phyloP scores from a whole-genome alignment of 2,329 filamentous ascomycete species.

The Talaromyces sp. region DNA sequence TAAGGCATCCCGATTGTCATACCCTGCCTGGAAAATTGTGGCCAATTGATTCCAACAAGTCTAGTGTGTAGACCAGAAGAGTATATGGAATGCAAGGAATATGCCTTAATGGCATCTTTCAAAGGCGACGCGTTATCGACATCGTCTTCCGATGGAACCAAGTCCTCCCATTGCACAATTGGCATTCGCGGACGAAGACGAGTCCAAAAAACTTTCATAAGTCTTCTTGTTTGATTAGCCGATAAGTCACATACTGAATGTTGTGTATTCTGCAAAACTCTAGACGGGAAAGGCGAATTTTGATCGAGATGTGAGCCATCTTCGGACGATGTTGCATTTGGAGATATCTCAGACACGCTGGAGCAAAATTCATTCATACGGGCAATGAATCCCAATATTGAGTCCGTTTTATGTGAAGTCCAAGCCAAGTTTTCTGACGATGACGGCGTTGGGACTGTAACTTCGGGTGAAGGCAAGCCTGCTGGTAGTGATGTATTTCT shows the following conservation, averaged over 20 bases:
- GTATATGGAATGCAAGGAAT: conserved; percentile 20
- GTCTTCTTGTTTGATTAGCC: neutral
- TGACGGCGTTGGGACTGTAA: neutral
- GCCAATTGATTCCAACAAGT: conserved; percentile 20
- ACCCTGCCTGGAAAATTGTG: conserved; percentile 6
- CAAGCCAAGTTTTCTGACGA: neutral
- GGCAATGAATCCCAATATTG: conserved; percentile 18
- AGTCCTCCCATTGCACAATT: conserved; percentile 10
- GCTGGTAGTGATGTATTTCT: neutral
- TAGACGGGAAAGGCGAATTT: neutral
- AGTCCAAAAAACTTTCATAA: conserved; percentile 17
- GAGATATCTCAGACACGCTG: conserved; percentile 8
- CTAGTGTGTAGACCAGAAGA: conserved; percentile 19
- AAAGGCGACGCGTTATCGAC: conserved; percentile 3
- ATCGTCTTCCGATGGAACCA: neutral
- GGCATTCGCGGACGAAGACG: conserved; percentile 15
- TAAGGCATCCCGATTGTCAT: conserved; percentile 14
- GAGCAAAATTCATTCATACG: conserved; percentile 22
- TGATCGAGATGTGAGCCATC: neutral
- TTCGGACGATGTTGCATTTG: neutral
- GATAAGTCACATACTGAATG: conserved; percentile 2
- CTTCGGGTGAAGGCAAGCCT: neutral
- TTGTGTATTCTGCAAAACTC: neutral
- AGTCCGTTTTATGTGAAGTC: conserved; percentile 11
- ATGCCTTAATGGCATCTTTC: conserved; percentile 22